Conservation (phyloP, 1,284 basidiomycete genomes). For the Cutaneotrichosporon curvatum region DNA sequence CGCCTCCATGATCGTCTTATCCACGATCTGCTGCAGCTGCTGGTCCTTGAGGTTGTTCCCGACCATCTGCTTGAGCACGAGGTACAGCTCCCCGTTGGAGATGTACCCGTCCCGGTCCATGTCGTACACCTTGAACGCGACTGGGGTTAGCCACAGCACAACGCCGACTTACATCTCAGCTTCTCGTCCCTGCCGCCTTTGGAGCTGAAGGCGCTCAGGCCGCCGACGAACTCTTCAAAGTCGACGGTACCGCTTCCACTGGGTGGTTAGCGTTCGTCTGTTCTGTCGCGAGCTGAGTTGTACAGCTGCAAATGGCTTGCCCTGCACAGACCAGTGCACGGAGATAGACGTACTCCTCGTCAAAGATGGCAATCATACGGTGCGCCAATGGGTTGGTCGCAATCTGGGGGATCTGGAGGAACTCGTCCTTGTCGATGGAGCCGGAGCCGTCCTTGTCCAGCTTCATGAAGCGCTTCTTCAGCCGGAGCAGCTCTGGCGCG, state of each 20-base stretch:
- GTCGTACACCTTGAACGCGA: conserved; percentile 98
- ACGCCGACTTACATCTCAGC: conserved; percentile 80
- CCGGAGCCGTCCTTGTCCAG: conserved; percentile 96
- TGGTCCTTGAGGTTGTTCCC: conserved; percentile 99
- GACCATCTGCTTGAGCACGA: conserved; percentile 99
- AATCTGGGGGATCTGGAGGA: conserved; percentile 97
- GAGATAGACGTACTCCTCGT: conserved; percentile 95
- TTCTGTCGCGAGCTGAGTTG: no score
- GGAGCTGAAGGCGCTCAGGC: conserved; percentile 92
- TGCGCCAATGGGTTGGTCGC: conserved; percentile 95
- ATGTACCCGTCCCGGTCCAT: conserved; percentile 96
- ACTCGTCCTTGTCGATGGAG: conserved; percentile 97
- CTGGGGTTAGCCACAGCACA: conserved; percentile 53
- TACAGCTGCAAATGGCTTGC: no score
- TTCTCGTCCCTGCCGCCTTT: conserved; percentile 96
- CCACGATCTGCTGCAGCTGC: conserved; percentile 98
- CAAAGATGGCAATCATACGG: conserved; percentile 98
- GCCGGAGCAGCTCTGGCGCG: conserved; percentile 77
- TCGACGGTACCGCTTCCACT: conserved; percentile 97
- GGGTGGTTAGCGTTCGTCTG: no score
- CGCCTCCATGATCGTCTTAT: conserved; percentile 99
- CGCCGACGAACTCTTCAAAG: conserved; percentile 98
- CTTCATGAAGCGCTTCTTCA: conserved; percentile 99
- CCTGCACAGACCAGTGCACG: no score
- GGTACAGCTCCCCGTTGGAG: conserved; percentile 96